Percentiles rank a stretch among this genome's conserved stretches.
phyloP scores from a whole-genome alignment of 805 yeast genomes.

The Suhomyces canberraensis region DNA sequence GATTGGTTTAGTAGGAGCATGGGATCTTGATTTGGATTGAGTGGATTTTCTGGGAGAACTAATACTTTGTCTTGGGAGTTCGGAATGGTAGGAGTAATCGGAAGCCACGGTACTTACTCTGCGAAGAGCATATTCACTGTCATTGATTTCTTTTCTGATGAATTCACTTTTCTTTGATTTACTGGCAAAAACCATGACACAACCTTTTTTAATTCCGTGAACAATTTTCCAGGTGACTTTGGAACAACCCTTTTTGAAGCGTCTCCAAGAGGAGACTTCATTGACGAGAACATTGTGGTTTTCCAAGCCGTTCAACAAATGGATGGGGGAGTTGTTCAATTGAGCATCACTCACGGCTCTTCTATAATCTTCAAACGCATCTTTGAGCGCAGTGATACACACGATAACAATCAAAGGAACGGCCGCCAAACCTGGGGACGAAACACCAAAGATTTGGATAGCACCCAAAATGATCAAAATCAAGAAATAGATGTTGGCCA shows the following conservation, averaged over 20 bases:
- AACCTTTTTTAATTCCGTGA: slow-evolving; percentile 18
- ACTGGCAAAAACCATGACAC: slow-evolving; percentile 24
- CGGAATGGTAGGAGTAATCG: slow-evolving; percentile 20
- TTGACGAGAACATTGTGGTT: slow-evolving; percentile 59
- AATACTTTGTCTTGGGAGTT: slow-evolving; percentile 10
- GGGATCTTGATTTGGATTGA: slow-evolving; percentile 1
- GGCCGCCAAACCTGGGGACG: slow-evolving; percentile 68
- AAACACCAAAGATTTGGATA: slow-evolving; percentile 61
- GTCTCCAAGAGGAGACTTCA: slow-evolving; percentile 61
- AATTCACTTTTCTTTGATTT: slow-evolving; percentile 23
- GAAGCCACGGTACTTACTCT: slow-evolving; percentile 39
- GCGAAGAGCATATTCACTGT: slow-evolving; percentile 28
- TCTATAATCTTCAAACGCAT: slow-evolving; percentile 74
- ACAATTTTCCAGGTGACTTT: slow-evolving; percentile 18
- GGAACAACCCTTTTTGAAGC: slow-evolving; percentile 59
- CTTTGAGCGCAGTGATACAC: slow-evolving; percentile 67
- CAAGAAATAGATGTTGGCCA: slow-evolving; percentile 60
- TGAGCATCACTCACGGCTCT: slow-evolving; percentile 64
- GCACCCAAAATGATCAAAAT: slow-evolving; percentile 52
- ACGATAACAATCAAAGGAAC: slow-evolving; percentile 83
- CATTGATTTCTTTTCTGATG: slow-evolving; percentile 20
- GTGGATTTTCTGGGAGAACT: slow-evolving; percentile 8
- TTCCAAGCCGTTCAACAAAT: slow-evolving; percentile 48
- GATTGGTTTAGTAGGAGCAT: slow-evolving; percentile 8
- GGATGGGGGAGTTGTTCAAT: slow-evolving; percentile 63